Conservation (phyloP, 1,284 basidiomycete species). For the Volvariella surrecta region DNA sequence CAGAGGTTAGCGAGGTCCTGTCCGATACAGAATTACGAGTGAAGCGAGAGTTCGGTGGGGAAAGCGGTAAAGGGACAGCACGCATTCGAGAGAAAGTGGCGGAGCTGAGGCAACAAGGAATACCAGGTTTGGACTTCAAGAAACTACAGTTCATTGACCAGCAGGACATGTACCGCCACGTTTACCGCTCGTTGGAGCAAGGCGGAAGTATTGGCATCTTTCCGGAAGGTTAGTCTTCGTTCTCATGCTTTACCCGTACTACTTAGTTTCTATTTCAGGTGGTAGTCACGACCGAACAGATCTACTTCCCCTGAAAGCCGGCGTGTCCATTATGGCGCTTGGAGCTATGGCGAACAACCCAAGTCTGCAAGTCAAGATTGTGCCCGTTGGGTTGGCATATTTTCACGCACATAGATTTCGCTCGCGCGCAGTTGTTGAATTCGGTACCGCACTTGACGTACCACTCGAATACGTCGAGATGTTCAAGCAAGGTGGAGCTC, state of each 20-base stretch:
- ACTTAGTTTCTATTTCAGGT: constrained; percentile 36
- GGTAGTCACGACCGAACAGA: constrained; percentile 96
- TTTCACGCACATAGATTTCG: constrained; percentile 95
- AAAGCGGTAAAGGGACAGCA: constrained; percentile 68
- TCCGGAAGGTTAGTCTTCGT: constrained; percentile 69
- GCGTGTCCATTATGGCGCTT: constrained; percentile 95
- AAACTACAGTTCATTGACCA: constrained; percentile 84
- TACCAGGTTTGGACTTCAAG: constrained; percentile 67
- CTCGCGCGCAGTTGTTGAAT: constrained; percentile 94
- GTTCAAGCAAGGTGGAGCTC: constrained; percentile 85
- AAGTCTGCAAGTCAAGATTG: constrained; percentile 82
- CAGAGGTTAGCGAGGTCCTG: constrained; percentile 84
- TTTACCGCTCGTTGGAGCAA: constrained; percentile 83
- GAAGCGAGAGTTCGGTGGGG: constrained; percentile 87
- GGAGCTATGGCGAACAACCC: constrained; percentile 93
- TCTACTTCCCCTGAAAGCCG: constrained; percentile 90
- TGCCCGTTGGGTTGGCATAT: constrained; percentile 92
- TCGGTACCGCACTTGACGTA: constrained; percentile 88
- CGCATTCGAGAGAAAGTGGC: constrained; percentile 60
- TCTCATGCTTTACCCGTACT: not conserved
- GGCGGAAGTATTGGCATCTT: constrained; percentile 94
- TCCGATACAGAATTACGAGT: constrained; percentile 82
- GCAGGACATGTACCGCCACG: constrained; percentile 90
- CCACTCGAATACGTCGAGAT: constrained; percentile 79
- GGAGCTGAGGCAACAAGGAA: constrained; percentile 45